Evolutionary conservation across 2,329 filamentous ascomycete species (phyloP), one percentile per base, ranked within the genome.

Genomic region (Sporothrix pallida): DNA sequence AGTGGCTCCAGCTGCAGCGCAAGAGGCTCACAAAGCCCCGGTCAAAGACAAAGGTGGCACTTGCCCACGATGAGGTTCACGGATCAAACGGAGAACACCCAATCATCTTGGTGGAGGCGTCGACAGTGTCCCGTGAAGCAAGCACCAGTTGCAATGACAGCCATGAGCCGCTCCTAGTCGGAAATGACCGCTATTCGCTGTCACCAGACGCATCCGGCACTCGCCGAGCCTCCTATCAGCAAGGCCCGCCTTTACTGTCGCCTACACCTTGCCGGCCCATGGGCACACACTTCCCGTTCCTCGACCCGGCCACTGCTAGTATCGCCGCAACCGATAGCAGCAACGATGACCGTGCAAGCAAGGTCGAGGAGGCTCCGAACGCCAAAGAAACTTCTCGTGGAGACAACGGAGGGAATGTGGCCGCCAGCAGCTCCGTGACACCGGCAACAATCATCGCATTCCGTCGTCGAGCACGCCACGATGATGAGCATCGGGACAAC

Each of bases 181-280:
- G 67, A 9, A 26, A 17, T n/a, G 46, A 68, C 9, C 46, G 65
- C 13, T n/a, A n/a, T 31, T 48, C 15, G 15, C n/a, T 50, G 46
- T n/a, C 65, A 52, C 46, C 65, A 9, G 23, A 20, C 42, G 46
- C 23, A 8, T 23, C 65, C 23, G 44, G 23, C 44, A 52, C 46
- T 31, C 15, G 15, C 37, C 37, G 15, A 50, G 69, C 54, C 37
- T 37, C n/a, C 20, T 42, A 48, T 46, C 42, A 67, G 20, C 62
- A 46, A 17, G 52, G 37, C 12, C 37, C 44, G 42, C 52, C 70
- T 10, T 13, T 75, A 44, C n/a, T 74, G 60, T 62, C 74, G 1
- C 74, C 74, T 1, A 73, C 58, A 10, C 72, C 74, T 13, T 13
- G 70, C 23, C 74, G 70, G 5, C 74, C 72, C 7, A 17, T 73